These are phyloP conservation scores for Tubosaeta sp. DNA, from an alignment of 768 basidiomycete species.

Conservation along the genomic window DNA sequence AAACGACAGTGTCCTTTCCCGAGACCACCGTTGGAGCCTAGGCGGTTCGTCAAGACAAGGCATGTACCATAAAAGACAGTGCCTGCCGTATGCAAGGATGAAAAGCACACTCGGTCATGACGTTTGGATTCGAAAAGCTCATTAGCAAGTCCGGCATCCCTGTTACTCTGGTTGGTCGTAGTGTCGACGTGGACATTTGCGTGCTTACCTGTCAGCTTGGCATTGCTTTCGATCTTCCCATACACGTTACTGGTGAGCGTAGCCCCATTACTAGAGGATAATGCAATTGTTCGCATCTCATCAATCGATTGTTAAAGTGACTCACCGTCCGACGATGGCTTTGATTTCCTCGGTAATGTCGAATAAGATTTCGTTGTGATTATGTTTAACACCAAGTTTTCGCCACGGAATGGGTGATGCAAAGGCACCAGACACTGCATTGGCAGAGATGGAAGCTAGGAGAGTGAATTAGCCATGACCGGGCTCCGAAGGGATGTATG, in stretches of 20 bases:
- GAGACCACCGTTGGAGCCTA: conserved; percentile 77
- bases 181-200: background rate
- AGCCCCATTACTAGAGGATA: conserved; percentile 53
- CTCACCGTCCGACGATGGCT: conserved; percentile 36
- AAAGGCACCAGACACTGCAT: conserved; percentile 49
- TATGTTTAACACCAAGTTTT: conserved; percentile 74
- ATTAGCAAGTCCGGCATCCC: conserved; percentile 88
- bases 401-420: conserved; percentile 94
- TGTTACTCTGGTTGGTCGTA: conserved; percentile 23
- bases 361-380: conserved; percentile 90
- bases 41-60: conserved; percentile 4
- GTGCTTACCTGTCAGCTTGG: conserved; percentile 64
- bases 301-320: background rate
- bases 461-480: too few relatives aligned
- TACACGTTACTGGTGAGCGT: conserved; percentile 63
- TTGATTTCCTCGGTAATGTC: conserved; percentile 82
- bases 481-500: background rate
- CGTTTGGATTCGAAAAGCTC: conserved; percentile 69
- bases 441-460: conserved; percentile 33
- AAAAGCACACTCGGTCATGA: conserved; percentile 76
- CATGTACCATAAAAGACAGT: background rate
- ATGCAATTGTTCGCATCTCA: background rate
- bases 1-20: conserved; percentile 78
- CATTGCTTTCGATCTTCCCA: conserved; percentile 76
- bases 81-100: conserved; percentile 88